Conservation (phyloP, 164 flowering plant species). For the Magnolia sinica region DNA sequence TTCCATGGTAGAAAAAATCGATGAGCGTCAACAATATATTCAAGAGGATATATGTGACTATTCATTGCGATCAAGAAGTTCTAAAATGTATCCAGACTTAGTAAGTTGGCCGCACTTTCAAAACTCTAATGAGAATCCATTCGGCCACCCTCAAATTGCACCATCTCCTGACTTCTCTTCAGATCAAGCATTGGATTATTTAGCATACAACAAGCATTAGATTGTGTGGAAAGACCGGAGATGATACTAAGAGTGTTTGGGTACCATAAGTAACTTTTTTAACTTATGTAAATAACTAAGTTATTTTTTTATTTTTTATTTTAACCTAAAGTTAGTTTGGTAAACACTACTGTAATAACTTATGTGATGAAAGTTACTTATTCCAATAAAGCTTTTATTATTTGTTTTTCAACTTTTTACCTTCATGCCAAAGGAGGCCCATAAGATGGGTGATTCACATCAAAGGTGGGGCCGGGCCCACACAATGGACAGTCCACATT, state of each 20-base stretch:
- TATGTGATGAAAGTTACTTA: no score
- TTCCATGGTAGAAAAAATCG: neutral
- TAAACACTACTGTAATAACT: no score
- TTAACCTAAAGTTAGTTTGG: no score
- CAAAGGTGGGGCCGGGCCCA: no score
- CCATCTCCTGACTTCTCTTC: neutral
- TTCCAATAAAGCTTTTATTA: no score
- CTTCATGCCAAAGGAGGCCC: no score
- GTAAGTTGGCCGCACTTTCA: neutral
- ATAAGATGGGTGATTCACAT: no score
- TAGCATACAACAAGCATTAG: neutral
- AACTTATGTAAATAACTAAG: neutral
- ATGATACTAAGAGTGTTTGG: no score
- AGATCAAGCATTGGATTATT: neutral
- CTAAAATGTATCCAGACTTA: neutral
- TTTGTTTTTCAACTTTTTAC: no score
- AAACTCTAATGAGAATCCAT: neutral
- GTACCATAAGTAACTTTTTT: neutral
- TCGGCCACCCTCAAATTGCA: neutral
- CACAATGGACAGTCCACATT: no score
- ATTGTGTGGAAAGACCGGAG: neutral
- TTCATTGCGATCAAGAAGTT: neutral
- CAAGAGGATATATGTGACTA: neutral
- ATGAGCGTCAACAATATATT: neutral
- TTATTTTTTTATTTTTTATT: no score